A percentile compares a stretch with the other conserved stretches of the same genome.
These are phyloP conservation scores for Emmonsia crescens DNA, from an alignment of 2,329 filamentous ascomycete genomes.

Conservation along the genomic window DNA sequence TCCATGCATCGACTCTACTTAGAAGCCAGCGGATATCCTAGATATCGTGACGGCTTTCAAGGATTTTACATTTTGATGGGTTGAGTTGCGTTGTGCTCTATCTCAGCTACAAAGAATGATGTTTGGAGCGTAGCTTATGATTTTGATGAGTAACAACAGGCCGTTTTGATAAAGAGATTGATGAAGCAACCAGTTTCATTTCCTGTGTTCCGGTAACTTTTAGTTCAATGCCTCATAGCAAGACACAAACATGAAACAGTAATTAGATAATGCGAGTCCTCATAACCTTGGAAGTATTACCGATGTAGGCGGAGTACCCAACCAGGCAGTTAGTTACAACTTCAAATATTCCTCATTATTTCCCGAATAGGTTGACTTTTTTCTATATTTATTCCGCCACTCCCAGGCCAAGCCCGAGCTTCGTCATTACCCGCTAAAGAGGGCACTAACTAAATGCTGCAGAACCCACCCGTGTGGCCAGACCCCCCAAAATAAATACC, in stretches of 20 bases:
- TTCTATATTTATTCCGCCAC: neutral
- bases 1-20: neutral
- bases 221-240: neutral
- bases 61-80: neutral
- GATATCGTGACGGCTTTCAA: neutral
- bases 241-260: neutral
- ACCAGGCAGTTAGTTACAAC: too few relatives aligned
- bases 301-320: too few relatives aligned
- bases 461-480: neutral
- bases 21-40: neutral
- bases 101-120: neutral
- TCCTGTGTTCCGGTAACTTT: neutral
- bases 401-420: neutral
- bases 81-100: neutral
- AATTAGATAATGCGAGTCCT: neutral
- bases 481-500: neutral
- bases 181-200: neutral
- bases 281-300: neutral
- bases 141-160: neutral
- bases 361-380: neutral
- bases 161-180: neutral
- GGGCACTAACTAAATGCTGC: too few relatives aligned
- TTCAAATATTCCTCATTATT: neutral
- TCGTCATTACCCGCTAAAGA: too few relatives aligned
- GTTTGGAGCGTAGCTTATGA: neutral